Conservation (phyloP, 805 yeast genomes). For the Saturnispora zaruensis region DNA sequence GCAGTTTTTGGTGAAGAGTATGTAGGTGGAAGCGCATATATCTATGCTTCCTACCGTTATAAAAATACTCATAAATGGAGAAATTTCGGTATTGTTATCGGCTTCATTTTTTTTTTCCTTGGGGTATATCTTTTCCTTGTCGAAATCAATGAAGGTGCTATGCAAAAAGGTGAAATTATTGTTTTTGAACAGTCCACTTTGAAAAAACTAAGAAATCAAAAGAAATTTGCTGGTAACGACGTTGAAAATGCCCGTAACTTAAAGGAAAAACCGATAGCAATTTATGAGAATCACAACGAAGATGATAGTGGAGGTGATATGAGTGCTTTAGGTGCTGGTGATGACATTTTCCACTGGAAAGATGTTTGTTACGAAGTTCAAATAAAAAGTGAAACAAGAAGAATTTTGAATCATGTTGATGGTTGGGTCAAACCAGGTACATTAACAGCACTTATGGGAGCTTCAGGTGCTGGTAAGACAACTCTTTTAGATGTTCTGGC, state of each 20-base stretch:
- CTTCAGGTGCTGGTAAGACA: constrained; percentile 58
- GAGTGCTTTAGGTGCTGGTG: constrained; percentile 25
- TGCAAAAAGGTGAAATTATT: constrained; percentile 64
- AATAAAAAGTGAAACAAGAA: constrained; percentile 50
- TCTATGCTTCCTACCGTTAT: constrained; percentile 43
- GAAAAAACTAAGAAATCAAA: constrained; percentile 37
- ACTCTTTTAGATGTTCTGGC: constrained; percentile 46
- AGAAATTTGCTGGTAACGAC: constrained; percentile 23
- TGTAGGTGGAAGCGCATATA: constrained; percentile 55
- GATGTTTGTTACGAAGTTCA: constrained; percentile 63
- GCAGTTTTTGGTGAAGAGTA: constrained; percentile 42
- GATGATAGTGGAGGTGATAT: constrained; percentile 22
- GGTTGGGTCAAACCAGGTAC: constrained; percentile 85
- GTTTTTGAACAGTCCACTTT: constrained; percentile 47
- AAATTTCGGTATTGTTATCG: constrained; percentile 62
- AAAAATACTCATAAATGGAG: constrained; percentile 62
- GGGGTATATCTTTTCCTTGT: constrained; percentile 42
- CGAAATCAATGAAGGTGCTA: constrained; percentile 52
- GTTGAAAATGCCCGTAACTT: constrained; percentile 20
- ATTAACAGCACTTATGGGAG: constrained; percentile 64
- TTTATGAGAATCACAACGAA: constrained; percentile 18
- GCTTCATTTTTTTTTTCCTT: constrained; percentile 47
- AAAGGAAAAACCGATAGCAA: constrained; percentile 22
- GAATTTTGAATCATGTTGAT: constrained; percentile 56
- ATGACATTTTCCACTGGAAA: constrained; percentile 68